phyloP scores from a whole-genome alignment of 441 rosid species.

The Jatropha podagrica region DNA sequence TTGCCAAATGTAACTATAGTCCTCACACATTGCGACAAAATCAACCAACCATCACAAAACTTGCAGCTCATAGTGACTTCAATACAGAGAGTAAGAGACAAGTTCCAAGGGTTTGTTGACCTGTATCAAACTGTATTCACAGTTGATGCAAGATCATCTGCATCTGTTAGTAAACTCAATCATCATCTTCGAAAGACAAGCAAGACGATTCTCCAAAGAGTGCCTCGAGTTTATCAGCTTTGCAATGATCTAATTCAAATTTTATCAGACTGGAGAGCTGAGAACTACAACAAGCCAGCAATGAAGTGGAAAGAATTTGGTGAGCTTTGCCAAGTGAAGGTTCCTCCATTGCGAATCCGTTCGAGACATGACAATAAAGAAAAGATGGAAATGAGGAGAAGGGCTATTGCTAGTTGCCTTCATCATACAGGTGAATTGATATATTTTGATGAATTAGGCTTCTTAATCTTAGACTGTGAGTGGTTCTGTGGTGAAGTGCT shows the following conservation, averaged over 20 bases:
- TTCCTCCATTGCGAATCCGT: conserved; percentile 71
- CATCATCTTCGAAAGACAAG: conserved; percentile 70
- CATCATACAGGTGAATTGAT: conserved; percentile 86
- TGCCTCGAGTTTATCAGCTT: conserved; percentile 84
- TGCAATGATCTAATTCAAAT: conserved; percentile 75
- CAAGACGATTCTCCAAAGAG: conserved; percentile 76
- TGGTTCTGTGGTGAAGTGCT: conserved; percentile 92
- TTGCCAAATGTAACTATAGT: conserved; percentile 79
- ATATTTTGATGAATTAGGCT: conserved; percentile 69
- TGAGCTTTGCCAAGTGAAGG: conserved; percentile 83
- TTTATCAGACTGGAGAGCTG: conserved; percentile 85
- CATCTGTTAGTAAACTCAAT: conserved; percentile 74
- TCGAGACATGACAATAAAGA: conserved; percentile 67
- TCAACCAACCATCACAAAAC: conserved; percentile 58
- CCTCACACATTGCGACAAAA: conserved; percentile 78
- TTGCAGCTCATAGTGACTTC: conserved; percentile 52
- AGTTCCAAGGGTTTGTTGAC: conserved; percentile 74
- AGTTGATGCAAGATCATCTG: conserved; percentile 83
- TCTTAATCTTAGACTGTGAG: conserved; percentile 75
- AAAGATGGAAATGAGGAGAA: conserved; percentile 69
- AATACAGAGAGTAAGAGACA: conserved; percentile 65
- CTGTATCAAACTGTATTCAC: conserved; percentile 83
- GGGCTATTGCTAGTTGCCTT: conserved; percentile 77
- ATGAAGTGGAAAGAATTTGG: conserved; percentile 91
- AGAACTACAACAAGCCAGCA: conserved; percentile 69